Percentiles rank a stretch among this genome's conserved stretches.
phyloP scores from a whole-genome alignment of 208 protist genomes.

The Trypanosoma conorhini region DNA sequence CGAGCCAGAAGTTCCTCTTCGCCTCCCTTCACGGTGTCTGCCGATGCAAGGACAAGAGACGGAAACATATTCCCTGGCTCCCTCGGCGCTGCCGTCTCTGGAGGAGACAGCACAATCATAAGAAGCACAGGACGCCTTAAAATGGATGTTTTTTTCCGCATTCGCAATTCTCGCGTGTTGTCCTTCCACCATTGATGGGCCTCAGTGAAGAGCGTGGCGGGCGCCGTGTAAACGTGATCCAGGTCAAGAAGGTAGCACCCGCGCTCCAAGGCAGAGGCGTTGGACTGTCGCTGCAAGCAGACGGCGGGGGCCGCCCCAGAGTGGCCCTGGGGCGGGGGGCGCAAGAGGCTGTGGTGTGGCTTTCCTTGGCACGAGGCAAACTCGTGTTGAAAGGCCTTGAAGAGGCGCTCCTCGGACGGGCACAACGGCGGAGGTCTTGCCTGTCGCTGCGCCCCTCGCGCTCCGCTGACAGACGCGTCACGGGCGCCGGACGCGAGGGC shows the following conservation, averaged over 20 bases:
- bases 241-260: conserved; percentile 16
- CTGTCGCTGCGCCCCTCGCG: neutral
- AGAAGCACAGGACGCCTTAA: conserved; percentile 16
- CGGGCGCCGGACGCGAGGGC: neutral
- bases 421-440: neutral
- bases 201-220: conserved; percentile 9
- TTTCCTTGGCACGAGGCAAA: conserved; percentile 1
- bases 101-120: conserved; percentile 23
- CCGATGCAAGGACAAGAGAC: conserved; percentile 6
- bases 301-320: neutral
- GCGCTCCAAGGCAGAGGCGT: neutral
- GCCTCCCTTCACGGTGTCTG: neutral
- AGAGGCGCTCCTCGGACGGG: conserved; percentile 5
- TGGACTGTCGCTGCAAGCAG: neutral
- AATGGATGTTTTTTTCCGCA: neutral
- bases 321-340: neutral
- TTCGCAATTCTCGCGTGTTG: neutral
- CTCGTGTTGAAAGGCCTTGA: conserved; percentile 10
- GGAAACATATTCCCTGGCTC: conserved; percentile 22
- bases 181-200: conserved; percentile 5
- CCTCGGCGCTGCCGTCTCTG: neutral
- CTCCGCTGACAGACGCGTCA: neutral
- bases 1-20: conserved; percentile 1
- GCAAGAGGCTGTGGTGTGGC: conserved; percentile 11
- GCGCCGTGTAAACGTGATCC: conserved; percentile 11